These are phyloP conservation scores for Stachybotrys elegans DNA, from an alignment of 2,329 filamentous ascomycete species.

Conservation along the genomic window DNA sequence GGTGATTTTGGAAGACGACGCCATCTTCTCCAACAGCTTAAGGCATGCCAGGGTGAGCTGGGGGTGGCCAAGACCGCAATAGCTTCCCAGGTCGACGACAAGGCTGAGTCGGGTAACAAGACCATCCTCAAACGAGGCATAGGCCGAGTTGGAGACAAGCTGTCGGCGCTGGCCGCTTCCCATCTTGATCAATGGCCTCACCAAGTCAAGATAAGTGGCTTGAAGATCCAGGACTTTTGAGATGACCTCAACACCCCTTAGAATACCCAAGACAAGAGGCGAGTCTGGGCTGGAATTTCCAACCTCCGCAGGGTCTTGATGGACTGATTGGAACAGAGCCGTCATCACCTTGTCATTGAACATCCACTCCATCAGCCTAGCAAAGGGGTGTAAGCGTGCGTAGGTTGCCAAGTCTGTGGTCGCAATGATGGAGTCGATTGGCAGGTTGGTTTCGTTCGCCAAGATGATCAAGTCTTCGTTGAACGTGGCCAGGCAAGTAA, in stretches of 20 bases:
- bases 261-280: conserved; percentile 72
- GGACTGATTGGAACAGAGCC: conserved; percentile 71
- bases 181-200: conserved; percentile 70
- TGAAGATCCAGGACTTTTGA: conserved; percentile 80
- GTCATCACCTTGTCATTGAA: conserved; percentile 87
- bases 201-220: conserved; percentile 84
- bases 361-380: conserved; percentile 95
- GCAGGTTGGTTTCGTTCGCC: conserved; percentile 70
- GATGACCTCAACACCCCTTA: conserved; percentile 79
- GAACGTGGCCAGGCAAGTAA: conserved; percentile 75
- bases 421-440: conserved; percentile 69
- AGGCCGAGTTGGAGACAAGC: conserved; percentile 62
- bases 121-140: conserved; percentile 89
- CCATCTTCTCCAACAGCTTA: conserved; percentile 78
- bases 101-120: conserved; percentile 74
- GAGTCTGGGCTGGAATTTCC: conserved; percentile 71
- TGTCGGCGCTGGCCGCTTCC: conserved; percentile 54
- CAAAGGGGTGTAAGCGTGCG: conserved; percentile 84
- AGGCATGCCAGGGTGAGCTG: conserved; percentile 76
- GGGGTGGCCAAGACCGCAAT: conserved; percentile 79
- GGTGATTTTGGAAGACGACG: conserved; percentile 75
- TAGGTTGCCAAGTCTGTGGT: conserved; percentile 74
- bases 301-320: conserved; percentile 69
- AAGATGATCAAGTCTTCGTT: conserved; percentile 91
- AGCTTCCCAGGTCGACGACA: conserved; percentile 78